A percentile compares a stretch with the other conserved stretches of the same genome.
These are phyloP conservation scores for Chaetomiaceae sp. DNA, from an alignment of 2,329 filamentous ascomycete genomes.

Conservation along the genomic window DNA sequence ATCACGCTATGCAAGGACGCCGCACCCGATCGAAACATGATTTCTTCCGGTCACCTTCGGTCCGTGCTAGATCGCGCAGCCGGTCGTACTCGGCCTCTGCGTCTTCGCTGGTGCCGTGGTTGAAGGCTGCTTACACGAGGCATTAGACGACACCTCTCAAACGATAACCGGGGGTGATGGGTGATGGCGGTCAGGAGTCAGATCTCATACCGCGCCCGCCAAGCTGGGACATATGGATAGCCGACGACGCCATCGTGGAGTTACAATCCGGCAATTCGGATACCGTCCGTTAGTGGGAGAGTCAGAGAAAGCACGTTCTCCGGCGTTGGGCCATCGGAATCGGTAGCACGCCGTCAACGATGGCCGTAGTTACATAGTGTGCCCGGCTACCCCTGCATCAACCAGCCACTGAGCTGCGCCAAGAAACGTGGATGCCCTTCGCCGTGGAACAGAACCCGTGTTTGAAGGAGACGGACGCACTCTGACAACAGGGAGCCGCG, in stretches of 20 bases:
- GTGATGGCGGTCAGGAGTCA: constrained; percentile 9
- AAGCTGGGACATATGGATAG: constrained; percentile 42
- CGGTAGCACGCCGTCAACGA: background rate
- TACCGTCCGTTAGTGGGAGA: background rate
- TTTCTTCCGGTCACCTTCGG: constrained; percentile 73
- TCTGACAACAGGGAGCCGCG: too few species aligned
- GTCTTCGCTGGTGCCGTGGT: constrained; percentile 61
- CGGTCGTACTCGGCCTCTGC: constrained; percentile 88
- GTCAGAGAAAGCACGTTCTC: background rate
- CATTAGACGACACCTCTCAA: constrained; percentile 14
- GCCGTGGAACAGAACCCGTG: too few species aligned
- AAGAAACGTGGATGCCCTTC: too few species aligned
- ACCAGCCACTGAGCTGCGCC: too few species aligned
- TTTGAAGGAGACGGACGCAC: too few species aligned
- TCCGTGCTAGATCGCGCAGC: constrained; percentile 74
- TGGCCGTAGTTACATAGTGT: background rate
- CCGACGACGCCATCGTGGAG: constrained; percentile 23
- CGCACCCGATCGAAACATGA: constrained; percentile 69
- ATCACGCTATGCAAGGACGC: constrained; percentile 12
- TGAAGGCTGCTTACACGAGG: constrained; percentile 57
- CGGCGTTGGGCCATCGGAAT: too few species aligned
- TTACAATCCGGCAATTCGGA: background rate
- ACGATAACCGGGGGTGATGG: background rate
- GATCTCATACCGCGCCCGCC: constrained; percentile 42
- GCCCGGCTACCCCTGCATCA: too few species aligned